Evolutionary conservation across 2,329 filamentous ascomycete species (phyloP), one percentile per base, ranked within the genome.

Genomic region (Arthrobotrys entomopaga): DNA sequence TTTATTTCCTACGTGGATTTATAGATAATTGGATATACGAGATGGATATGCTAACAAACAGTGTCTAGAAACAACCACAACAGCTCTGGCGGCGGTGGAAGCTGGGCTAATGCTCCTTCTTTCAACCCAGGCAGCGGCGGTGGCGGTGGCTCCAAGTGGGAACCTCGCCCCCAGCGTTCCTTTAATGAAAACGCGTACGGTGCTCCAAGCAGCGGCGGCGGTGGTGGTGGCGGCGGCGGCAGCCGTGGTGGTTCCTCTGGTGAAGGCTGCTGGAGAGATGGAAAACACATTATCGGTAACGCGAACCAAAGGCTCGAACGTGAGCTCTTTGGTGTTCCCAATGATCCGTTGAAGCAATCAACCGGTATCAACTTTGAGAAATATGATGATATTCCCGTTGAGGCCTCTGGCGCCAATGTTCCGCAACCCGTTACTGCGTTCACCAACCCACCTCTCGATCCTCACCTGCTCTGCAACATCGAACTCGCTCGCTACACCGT

Each of bases 321-420:
- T 79, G 95, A 99, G 81, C 90, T 99, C 60, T 99, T 97, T 82
- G 95, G 95, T 80, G 86, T 90, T 58, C 85, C 90, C 79, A 94
- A 98, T 82, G 95, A 98, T 81, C 92, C 94, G 77, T 89, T 90
- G 78, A 98, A 97, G 87, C 91, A 97, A 83, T 91, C 96, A 80
- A 97, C 93, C 38, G 95, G 95, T 83, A 98, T 99, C 90, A 99
- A 99, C 88, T 99, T 99, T 82, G 90, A 97, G 85, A 99, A 99
- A 87, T 99, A 99, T 84, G 95, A 99, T 81, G 95, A 99, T 83
- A 99, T 99, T 78, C 95, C 95, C 65, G 95, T 99, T 77, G 95
- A 98, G 84, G 95, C 95, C 77, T 97, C 94, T 74, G 95, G 95
- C 75, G 90, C 92, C 63, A 89, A 96, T 81, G 93, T 98, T 61